phyloP scores from a whole-genome alignment of 176 grass and related monocot species.

The Phyllostachys edulis region DNA sequence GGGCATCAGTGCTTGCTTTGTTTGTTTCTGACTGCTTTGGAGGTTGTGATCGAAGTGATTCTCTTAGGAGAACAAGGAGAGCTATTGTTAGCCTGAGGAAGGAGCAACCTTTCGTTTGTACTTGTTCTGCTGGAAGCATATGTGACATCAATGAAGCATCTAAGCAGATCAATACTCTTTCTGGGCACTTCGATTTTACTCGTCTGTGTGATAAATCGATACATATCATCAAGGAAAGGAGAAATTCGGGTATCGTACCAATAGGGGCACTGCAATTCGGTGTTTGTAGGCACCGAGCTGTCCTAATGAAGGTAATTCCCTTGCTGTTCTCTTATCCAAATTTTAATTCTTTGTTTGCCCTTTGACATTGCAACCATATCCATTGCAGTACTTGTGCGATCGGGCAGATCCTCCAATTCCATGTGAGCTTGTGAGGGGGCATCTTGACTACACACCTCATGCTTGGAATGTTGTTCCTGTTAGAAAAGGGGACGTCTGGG shows the following conservation, averaged over 20 bases:
- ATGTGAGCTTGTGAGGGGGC: slow-evolving; percentile 91
- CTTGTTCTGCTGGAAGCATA: slow-evolving; percentile 57
- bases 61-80: slow-evolving; percentile 63
- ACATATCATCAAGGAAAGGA: slow-evolving; percentile 78
- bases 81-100: slow-evolving; percentile 76
- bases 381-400: slow-evolving; percentile 88
- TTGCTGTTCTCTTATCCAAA: background rate
- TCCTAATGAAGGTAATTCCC: slow-evolving; percentile 83
- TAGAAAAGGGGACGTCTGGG: slow-evolving; percentile 62
- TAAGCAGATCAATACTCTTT: slow-evolving; percentile 38
- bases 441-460: slow-evolving; percentile 96
- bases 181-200: slow-evolving; percentile 47
- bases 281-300: slow-evolving; percentile 97
- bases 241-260: slow-evolving; percentile 87
- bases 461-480: slow-evolving; percentile 93
- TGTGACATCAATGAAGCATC: slow-evolving; percentile 37
- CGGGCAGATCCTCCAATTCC: slow-evolving; percentile 89
- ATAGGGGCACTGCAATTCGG: slow-evolving; percentile 81
- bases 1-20: slow-evolving; percentile 82
- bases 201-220: slow-evolving; percentile 71
- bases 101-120: slow-evolving; percentile 92
- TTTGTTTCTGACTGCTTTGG: slow-evolving; percentile 99
- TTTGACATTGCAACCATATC: slow-evolving; percentile 28
- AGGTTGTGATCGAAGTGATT: slow-evolving; percentile 80
- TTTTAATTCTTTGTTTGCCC: background rate